phyloP scores from a whole-genome alignment of 192 early-diverging fungal species.

The Geranomyces michiganensis region DNA sequence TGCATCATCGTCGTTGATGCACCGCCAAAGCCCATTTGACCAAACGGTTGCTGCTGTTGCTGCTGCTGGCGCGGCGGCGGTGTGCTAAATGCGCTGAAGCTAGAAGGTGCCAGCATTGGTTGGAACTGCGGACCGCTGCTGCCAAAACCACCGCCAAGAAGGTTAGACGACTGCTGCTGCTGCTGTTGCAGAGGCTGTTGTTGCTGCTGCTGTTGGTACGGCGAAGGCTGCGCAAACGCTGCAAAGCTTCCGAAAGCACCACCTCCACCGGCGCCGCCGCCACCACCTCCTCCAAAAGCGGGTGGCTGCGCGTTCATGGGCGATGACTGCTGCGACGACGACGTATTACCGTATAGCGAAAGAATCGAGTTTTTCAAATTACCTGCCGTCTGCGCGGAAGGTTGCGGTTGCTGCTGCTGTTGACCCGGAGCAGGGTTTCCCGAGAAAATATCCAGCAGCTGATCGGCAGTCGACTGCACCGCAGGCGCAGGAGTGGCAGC shows the following conservation, averaged over 20 bases:
- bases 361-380: conserved; percentile 43
- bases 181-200: background rate
- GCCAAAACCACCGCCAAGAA: background rate
- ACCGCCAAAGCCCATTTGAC: background rate
- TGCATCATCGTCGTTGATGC: background rate
- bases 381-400: conserved; percentile 3
- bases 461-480: conserved; percentile 6
- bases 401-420: conserved; percentile 31
- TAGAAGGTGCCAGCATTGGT: conserved; percentile 13
- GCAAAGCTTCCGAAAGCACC: conserved; percentile 13
- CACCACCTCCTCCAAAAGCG: no score
- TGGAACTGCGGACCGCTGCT: background rate
- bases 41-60: conserved; percentile 14
- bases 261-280: background rate
- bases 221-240: conserved; percentile 13
- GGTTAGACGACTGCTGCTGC: background rate
- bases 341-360: conserved; percentile 40
- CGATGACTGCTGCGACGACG: background rate
- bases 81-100: conserved; percentile 4
- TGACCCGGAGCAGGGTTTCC: conserved; percentile 7
- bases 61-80: background rate
- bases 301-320: conserved; percentile 7
- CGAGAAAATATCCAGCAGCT: conserved; percentile 14
- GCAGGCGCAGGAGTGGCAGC: conserved; percentile 3
- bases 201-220: conserved; percentile 1